Percentiles rank a stretch among this genome's conserved stretches.
These are phyloP conservation scores for Herpetomonas tarakana DNA, from an alignment of 208 protist species.

Conservation along the genomic window DNA sequence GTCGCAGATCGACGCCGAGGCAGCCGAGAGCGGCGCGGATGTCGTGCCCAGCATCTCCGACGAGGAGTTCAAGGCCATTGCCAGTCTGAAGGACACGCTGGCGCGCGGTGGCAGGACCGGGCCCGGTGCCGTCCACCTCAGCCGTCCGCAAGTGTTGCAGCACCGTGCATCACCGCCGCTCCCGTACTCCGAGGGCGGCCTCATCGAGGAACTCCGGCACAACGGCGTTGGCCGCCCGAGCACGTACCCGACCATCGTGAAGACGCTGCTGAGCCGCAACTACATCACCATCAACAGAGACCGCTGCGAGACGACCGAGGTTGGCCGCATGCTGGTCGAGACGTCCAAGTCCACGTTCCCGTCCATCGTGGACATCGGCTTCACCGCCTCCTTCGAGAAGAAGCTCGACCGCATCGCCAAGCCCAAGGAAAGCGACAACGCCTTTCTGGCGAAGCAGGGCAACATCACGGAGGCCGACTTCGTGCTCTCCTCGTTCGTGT, in stretches of 20 bases:
- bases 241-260: slow-evolving; percentile 91
- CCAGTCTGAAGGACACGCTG: slow-evolving; percentile 29
- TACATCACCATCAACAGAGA: slow-evolving; percentile 85
- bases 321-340: slow-evolving; percentile 71
- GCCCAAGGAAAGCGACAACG: slow-evolving; percentile 23
- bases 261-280: slow-evolving; percentile 78
- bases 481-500: slow-evolving; percentile 83
- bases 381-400: slow-evolving; percentile 86
- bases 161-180: slow-evolving; percentile 58
- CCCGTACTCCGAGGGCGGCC: slow-evolving; percentile 74
- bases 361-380: slow-evolving; percentile 89
- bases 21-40: slow-evolving; percentile 47
- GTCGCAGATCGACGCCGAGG: slow-evolving; percentile 45
- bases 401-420: slow-evolving; percentile 87
- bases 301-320: slow-evolving; percentile 75
- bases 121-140: slow-evolving; percentile 22
- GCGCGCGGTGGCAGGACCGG: background rate
- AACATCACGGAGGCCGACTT: slow-evolving; percentile 68
- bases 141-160: slow-evolving; percentile 42
- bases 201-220: slow-evolving; percentile 87
- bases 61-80: slow-evolving; percentile 75
- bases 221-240: slow-evolving; percentile 86
- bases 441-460: slow-evolving; percentile 16
- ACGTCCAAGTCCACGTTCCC: slow-evolving; percentile 76
- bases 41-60: slow-evolving; percentile 68